These are phyloP conservation scores for Mycoemilia scoparia DNA, from an alignment of 192 early-diverging fungal species.

Conservation along the genomic window DNA sequence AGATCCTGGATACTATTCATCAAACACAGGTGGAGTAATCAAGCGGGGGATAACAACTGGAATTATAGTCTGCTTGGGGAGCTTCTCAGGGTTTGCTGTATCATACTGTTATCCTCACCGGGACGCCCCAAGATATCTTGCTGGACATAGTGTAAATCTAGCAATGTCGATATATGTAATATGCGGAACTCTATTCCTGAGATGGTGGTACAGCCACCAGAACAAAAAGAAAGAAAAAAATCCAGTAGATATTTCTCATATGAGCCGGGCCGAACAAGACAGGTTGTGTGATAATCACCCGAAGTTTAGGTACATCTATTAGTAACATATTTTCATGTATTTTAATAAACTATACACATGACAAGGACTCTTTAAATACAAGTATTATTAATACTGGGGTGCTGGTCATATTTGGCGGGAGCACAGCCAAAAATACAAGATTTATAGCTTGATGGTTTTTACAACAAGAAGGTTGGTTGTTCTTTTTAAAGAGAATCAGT, in stretches of 20 bases:
- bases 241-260: conserved; percentile 14
- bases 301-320: conserved; percentile 11
- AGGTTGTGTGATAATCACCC: conserved; percentile 22
- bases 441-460: too few species aligned
- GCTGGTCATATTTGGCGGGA: too few species aligned
- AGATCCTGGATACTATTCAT: conserved; percentile 24
- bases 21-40: conserved; percentile 22
- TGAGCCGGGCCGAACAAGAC: conserved; percentile 13
- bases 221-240: conserved; percentile 13
- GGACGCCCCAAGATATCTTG: conserved; percentile 19
- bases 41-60: conserved; percentile 13
- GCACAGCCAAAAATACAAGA: too few species aligned
- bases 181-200: conserved; percentile 10
- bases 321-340: conserved; percentile 1
- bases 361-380: too few species aligned
- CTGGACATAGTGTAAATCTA: conserved; percentile 26
- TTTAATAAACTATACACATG: too few species aligned
- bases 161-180: conserved; percentile 11
- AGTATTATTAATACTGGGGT: too few species aligned
- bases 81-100: conserved; percentile 17
- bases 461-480: too few species aligned
- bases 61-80: conserved; percentile 20
- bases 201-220: too few species aligned
- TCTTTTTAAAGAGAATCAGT: too few species aligned
- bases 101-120: conserved; percentile 24